Conservation (phyloP, 139 green algal genomes). For the Bryopsis sp. region DNA sequence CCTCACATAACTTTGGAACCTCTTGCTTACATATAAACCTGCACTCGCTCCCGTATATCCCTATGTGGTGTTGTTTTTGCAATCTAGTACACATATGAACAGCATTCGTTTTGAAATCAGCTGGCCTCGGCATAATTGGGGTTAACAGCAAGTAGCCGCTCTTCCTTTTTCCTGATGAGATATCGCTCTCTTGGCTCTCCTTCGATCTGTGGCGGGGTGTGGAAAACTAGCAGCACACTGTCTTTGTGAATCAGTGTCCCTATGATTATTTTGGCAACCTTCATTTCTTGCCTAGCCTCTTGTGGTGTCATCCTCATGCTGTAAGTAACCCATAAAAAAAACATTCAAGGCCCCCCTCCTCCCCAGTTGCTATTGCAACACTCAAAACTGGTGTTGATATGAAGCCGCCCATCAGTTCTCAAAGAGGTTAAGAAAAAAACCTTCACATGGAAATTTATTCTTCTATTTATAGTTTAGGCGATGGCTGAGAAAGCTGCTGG, state of each 20-base stretch:
- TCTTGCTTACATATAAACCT: no score
- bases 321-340: background rate
- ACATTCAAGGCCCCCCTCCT: background rate
- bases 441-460: background rate
- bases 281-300: slow-evolving; percentile 30
- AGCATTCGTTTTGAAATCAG: no score
- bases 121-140: slow-evolving; percentile 49
- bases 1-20: no score
- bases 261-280: slow-evolving; percentile 52
- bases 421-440: background rate
- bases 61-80: no score
- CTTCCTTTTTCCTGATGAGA: slow-evolving; percentile 34
- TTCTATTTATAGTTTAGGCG: no score
- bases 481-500: background rate
- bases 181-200: slow-evolving; percentile 50
- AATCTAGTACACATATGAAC: no score
- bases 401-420: background rate
- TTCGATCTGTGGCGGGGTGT: slow-evolving; percentile 32
- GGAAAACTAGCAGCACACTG: slow-evolving; percentile 53
- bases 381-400: background rate
- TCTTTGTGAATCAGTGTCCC: slow-evolving; percentile 59
- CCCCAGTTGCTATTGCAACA: background rate
- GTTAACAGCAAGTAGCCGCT: slow-evolving; percentile 69
- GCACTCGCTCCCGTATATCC: no score
- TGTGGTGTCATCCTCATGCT: background rate